Evolutionary conservation across 2,329 filamentous ascomycete genomes (phyloP), one percentile per base, ranked within the genome.

Genomic region (Colletotrichum sp.): DNA sequence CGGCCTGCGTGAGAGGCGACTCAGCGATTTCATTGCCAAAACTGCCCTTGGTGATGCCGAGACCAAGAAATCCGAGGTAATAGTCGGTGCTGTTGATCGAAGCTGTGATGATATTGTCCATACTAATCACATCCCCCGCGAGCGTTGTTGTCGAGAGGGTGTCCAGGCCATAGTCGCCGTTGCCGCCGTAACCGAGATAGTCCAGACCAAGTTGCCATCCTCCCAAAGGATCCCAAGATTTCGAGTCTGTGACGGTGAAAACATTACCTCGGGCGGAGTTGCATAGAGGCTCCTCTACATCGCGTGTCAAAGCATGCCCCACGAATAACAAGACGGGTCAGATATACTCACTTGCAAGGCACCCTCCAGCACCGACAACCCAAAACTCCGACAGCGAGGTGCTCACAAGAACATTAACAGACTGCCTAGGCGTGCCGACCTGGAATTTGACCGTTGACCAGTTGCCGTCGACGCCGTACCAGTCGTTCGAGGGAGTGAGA

Each of bases 361-460:
- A 94, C 72, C 91, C 92, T 74, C 88, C 86, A 2, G 88, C 85
- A 68, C 92, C 88, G 52, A 95, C 86, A 5, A 92, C 89, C 93
- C 93, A 95, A 59, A 93, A 92, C 82, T 95, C 93, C 43, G 94
- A 94, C 57, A 93, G 88, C 15, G 90, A 89, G 7, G 93, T 95
- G 80, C 93, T 95, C 67, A 93, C 88, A 15, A 88, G 80, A 36
- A 88, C 82, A 78, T 86, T 82, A 75, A 87, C 80, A 12, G 85
- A 83, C 74, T 82, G 81, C 3, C 78, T 71, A 16, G 81, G 79
- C 9, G 84, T 86, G 67, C 92, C 92, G 24, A 90, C 87, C 79
- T 86, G 90, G 75, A 96, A 86, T 15, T 87, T 87, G 78, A 95
- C 91, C 8, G 93, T 91, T 18, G 93, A 95, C 94, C 94, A 96